Base-by-base conservation (phyloP, 768 basidiomycete species). In the Candolleomyces aberdarensis region DNA sequence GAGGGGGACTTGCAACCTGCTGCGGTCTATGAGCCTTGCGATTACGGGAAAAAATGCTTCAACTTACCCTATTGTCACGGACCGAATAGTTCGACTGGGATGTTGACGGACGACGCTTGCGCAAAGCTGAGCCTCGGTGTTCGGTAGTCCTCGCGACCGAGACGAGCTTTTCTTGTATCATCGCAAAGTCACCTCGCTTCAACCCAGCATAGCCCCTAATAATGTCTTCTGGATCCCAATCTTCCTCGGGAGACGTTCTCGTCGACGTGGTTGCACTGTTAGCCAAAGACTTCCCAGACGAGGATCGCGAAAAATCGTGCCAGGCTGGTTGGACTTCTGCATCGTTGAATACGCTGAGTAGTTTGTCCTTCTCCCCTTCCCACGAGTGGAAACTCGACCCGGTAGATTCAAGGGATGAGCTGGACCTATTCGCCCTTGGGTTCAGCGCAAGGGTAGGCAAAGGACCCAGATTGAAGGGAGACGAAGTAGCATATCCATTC, bases 361-460 rank as follows among this genome's bases (percentile, higher is more conserved):
- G 70, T 49, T 78, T 78, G 63, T 88, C 85, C 60, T 82, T 82
- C 31, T 86, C 85, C 20, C 75, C 85, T 58, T 91, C 89, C 82
- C 82, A 86, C 4, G 91, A 91, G 69, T 93, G 91, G 71, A 91
- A 94, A 72, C 92, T 94, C 3, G 92, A 94, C 15, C 92, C 91
- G 40, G 80, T 81, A 10, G 91, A 92, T 61, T 87, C 89, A 20
- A 94, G 74, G 6, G 92, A 94, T 14, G 91, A 89, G 31, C 86
- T 82, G 31, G 92, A 93, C 7, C 89, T 89, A 63, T 87, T 92
- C 15, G 81, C 82, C 17, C 89, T 73, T 4, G 89, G 86, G 41
- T 88, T 86, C 56, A 93, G 81, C n/a, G 87, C 76, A 55, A 88
- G 80, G 1, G 83, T 81, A 57, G 84, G 82, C 40, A 82, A 82